These are phyloP conservation scores for Alectoria sarmentosa DNA, from an alignment of 495 filamentous ascomycete species.

Conservation along the genomic window DNA sequence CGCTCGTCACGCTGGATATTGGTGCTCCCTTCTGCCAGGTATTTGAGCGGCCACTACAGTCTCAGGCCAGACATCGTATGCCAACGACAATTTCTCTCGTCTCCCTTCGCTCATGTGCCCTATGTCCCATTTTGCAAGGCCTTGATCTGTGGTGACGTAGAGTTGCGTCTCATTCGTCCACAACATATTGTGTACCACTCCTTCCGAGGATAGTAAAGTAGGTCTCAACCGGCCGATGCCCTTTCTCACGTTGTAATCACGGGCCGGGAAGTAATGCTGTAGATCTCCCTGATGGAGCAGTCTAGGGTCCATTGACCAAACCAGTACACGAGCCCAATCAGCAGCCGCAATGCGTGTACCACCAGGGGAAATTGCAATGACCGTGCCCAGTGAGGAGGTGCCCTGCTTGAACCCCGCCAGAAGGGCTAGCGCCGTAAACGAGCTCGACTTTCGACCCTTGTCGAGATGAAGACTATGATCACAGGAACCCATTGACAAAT, in stretches of 20 bases:
- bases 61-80: constrained; percentile 21
- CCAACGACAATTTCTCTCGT: constrained; percentile 18
- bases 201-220: constrained; percentile 19
- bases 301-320: constrained; percentile 41
- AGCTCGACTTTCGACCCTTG: constrained; percentile 33
- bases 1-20: not conserved
- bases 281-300: constrained; percentile 27
- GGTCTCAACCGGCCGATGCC: constrained; percentile 22
- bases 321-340: constrained; percentile 40
- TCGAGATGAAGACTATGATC: constrained; percentile 38
- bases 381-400: constrained; percentile 36
- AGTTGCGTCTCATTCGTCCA: constrained; percentile 38
- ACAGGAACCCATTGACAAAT: constrained; percentile 28
- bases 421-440: constrained; percentile 37
- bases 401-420: constrained; percentile 38
- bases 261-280: constrained; percentile 23
- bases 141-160: constrained; percentile 42
- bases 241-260: constrained; percentile 22
- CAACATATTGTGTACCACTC: constrained; percentile 30
- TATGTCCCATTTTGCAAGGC: constrained; percentile 38
- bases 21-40: not conserved
- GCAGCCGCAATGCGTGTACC: constrained; percentile 40
- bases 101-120: constrained; percentile 17
- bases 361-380: constrained; percentile 35
- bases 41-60: constrained; percentile 10